Conservation (phyloP, 108 stramenopile genomes). For the Pelagomonas calceolata region DNA sequence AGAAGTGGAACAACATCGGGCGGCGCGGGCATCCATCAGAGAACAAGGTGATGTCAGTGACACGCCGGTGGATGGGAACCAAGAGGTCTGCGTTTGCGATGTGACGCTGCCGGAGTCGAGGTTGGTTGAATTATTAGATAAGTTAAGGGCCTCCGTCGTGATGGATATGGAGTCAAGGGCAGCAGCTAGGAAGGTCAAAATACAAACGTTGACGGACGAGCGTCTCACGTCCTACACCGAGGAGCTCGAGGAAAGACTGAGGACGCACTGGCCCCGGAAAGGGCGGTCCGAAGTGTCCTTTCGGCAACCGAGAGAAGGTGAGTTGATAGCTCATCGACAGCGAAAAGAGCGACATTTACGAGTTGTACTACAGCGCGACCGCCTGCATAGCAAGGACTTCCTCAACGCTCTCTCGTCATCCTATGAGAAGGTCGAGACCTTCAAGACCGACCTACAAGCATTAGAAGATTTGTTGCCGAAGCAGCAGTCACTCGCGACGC, state of each 20-base stretch:
- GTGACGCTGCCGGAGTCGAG: not conserved
- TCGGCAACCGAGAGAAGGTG: conserved; percentile 41
- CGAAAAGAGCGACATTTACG: conserved; percentile 12
- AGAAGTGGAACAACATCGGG: not conserved
- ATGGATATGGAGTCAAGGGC: not conserved
- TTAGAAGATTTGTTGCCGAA: conserved; percentile 14
- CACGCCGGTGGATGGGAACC: not conserved
- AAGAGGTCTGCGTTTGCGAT: not conserved
- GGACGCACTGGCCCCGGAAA: conserved; percentile 48
- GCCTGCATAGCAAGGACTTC: conserved; percentile 18
- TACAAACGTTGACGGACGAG: conserved; percentile 8
- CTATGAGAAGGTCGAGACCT: conserved; percentile 9
- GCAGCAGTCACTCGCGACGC: conserved; percentile 27
- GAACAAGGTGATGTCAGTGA: not conserved
- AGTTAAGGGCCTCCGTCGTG: not conserved
- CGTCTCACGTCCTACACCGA: conserved; percentile 29
- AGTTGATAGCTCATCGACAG: conserved; percentile 36
- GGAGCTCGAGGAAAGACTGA: conserved; percentile 43
- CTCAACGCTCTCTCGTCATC: not conserved
- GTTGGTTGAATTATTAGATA: not conserved
- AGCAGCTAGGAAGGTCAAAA: not conserved
- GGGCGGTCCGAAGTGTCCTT: conserved; percentile 38
- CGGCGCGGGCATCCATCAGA: not conserved
- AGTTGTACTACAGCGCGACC: conserved; percentile 10
- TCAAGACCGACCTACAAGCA: conserved; percentile 13